Evolutionary conservation across 768 basidiomycete genomes (phyloP), one percentile per base, ranked within the genome.

Genomic region (Phlebiopsis flavidoalba): DNA sequence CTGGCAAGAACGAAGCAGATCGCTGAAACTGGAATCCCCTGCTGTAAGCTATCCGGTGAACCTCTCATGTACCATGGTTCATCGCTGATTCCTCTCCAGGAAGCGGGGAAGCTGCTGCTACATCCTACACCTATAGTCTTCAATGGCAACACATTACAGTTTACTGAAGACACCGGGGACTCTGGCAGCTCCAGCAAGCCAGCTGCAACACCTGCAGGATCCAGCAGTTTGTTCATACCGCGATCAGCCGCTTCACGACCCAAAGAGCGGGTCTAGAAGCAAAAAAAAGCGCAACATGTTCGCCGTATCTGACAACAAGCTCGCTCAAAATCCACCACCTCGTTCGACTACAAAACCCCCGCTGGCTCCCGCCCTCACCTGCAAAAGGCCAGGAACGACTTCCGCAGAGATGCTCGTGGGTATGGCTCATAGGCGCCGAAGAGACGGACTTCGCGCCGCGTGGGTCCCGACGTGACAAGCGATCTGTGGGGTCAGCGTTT

Each of bases 301-400:
- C n/a, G 55, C 52, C 45, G 33, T 61, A 15, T 37, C 61, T 36
- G 65, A n/a, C 66, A 57, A 45, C 68, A 21, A 37, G 66, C 24
- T 60, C 70, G n/a, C 21, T 49, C 69, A 11, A 60, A 65, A 35
- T 19, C 12, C 12, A 58, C 72, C 8, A 60, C 66, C 1, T 58
- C 67, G 11, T 59, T n/a, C 64, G n/a, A 65, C 65, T 54, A 57
- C 61, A 8, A 52, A 49, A n/a, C n/a, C 14, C 24, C 59, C 6
- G 36, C 19, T 43, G 63, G 61, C 64, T 56, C 66, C n/a, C 67
- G 45, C 71, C 51, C 19, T 45, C n/a, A n/a, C 26, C 72, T 57
- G 78, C 75, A 31, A 87, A 82, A 70, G 83, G 84, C 1, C 93
- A 95, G 70, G 87, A n/a, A 93, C 65, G 91, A 91, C 66, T 96